These are phyloP conservation scores for Zopfia rhizophila DNA, from an alignment of 2,329 filamentous ascomycete species.

Conservation along the genomic window DNA sequence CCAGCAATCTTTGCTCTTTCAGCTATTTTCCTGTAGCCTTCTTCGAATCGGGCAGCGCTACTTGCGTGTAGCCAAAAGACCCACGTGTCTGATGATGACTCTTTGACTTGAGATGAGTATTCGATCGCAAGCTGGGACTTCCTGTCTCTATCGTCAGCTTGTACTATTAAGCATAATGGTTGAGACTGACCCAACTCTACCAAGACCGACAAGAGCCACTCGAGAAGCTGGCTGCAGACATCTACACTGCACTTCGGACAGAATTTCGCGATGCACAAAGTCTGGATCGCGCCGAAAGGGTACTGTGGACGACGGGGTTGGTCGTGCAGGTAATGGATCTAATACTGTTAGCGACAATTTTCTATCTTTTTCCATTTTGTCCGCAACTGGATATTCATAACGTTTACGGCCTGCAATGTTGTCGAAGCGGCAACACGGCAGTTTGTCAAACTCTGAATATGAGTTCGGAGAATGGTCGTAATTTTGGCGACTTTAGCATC, in stretches of 20 bases:
- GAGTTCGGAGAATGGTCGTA: slow-evolving; percentile 4
- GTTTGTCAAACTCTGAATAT: slow-evolving; percentile 18
- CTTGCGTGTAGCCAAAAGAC: slow-evolving; percentile 45
- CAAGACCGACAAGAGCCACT: slow-evolving; percentile 17
- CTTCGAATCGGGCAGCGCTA: slow-evolving; percentile 31
- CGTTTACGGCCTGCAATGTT: neutral
- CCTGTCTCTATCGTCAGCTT: slow-evolving; percentile 6
- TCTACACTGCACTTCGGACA: slow-evolving; percentile 1
- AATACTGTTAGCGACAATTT: too few species aligned
- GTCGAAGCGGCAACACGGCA: slow-evolving; percentile 8
- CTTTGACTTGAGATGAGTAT: slow-evolving; percentile 28
- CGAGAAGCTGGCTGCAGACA: slow-evolving; percentile 5
- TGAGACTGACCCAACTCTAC: slow-evolving; percentile 17
- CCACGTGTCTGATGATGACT: slow-evolving; percentile 31
- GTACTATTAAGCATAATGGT: neutral
- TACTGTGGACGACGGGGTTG: slow-evolving; percentile 11
- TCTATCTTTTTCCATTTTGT: too few species aligned
- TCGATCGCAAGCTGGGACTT: slow-evolving; percentile 37
- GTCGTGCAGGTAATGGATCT: slow-evolving; percentile 2
- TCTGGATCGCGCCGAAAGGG: slow-evolving; percentile 13
- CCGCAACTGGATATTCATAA: too few species aligned
- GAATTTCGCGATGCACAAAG: slow-evolving; percentile 10
- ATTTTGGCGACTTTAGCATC: slow-evolving; percentile 24
- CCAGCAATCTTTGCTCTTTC: slow-evolving; percentile 31
- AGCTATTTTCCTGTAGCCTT: slow-evolving; percentile 40